phyloP scores from a whole-genome alignment of 2,329 filamentous ascomycete genomes.

The Pseudogymnoascus sp. region DNA sequence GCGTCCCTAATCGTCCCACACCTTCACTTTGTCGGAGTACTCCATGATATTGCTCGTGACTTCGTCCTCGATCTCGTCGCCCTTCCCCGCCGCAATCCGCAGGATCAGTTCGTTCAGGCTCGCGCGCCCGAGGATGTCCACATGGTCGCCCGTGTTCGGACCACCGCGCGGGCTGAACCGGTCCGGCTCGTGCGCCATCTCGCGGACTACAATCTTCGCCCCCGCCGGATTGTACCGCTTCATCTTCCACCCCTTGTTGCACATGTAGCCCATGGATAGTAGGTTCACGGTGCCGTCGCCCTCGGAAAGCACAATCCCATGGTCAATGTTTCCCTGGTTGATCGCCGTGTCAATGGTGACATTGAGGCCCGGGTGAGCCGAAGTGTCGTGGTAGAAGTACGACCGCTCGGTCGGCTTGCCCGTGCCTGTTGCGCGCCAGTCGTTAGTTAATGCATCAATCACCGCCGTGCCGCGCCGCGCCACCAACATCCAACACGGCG shows the following conservation, averaged over 20 bases:
- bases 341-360: constrained; percentile 65
- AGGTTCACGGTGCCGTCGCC: constrained; percentile 94
- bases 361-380: constrained; percentile 63
- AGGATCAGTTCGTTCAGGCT: constrained; percentile 87
- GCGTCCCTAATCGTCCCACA: constrained; percentile 35
- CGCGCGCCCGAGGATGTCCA: constrained; percentile 86
- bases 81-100: constrained; percentile 76
- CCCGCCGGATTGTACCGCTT: constrained; percentile 88
- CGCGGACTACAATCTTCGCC: constrained; percentile 73
- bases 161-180: constrained; percentile 76
- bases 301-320: constrained; percentile 90
- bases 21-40: constrained; percentile 76
- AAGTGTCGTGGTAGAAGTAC: constrained; percentile 74
- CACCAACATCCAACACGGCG: constrained; percentile 1
- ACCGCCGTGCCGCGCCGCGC: neutral
- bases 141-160: constrained; percentile 75
- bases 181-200: constrained; percentile 96
- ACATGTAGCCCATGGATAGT: constrained; percentile 94
- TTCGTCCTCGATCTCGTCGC: constrained; percentile 68
- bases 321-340: constrained; percentile 60
- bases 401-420: constrained; percentile 88
- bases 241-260: constrained; percentile 87
- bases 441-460: neutral
- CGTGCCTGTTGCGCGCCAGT: constrained; percentile 41
- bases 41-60: constrained; percentile 74